Evolutionary conservation across 805 yeast genomes (phyloP).

Genomic region (Ogataea populi-albae): DNA sequence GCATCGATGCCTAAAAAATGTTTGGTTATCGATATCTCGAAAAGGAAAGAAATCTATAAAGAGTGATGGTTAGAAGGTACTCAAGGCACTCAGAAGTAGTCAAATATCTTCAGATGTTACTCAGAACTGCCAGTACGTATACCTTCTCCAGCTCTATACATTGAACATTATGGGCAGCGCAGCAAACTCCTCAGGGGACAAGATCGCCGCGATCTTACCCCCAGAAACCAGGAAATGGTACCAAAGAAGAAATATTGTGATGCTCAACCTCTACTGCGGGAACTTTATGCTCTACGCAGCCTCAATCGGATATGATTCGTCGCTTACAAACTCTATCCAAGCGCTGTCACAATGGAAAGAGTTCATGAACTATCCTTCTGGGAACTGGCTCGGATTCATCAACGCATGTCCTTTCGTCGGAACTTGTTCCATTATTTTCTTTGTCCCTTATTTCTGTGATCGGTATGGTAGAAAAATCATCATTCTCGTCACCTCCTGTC

Average conservation of each 20-base stretch:
- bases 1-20: constrained; percentile 1
- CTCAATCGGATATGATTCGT: constrained; percentile 20
- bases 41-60: too few species aligned
- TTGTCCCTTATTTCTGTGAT: constrained; percentile 17
- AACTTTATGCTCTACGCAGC: constrained; percentile 20
- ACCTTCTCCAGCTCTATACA: too few species aligned
- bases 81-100: too few species aligned
- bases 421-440: constrained; percentile 17
- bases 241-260: constrained; percentile 17
- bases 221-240: constrained; percentile 18
- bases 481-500: constrained; percentile 10
- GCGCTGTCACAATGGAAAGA: constrained; percentile 16
- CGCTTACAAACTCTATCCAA: constrained; percentile 19
- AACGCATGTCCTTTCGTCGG: constrained; percentile 20
- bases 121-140: too few species aligned
- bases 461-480: constrained; percentile 16
- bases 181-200: too few species aligned
- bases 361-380: constrained; percentile 16
- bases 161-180: too few species aligned
- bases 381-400: constrained; percentile 21
- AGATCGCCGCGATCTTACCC: constrained; percentile 14
- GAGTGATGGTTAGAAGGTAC: too few species aligned
- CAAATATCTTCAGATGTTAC: too few species aligned
- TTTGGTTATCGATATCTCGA: too few species aligned
- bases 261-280: constrained; percentile 9